Base-by-base conservation (phyloP, 179 eudicot genomes). In the Beta corolliflora region DNA sequence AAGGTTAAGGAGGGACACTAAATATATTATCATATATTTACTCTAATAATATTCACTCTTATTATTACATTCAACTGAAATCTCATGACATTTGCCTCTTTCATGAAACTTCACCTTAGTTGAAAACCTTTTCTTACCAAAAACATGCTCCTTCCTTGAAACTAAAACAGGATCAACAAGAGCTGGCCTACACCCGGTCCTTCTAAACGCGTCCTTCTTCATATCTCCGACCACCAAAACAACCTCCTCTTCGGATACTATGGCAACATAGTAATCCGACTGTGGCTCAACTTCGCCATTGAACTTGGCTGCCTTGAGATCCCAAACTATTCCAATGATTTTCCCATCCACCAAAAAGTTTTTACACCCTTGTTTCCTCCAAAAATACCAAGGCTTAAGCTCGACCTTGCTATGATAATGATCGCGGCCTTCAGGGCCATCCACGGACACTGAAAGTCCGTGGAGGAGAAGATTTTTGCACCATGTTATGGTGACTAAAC, bases 341-440 rank as follows among this genome's bases (percentile, higher is more conserved):
- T 85, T 90, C 0, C 88, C 92, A 12, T 93, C 97, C 7, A 93
- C 89, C 0, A 79, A 13, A 5, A 95, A 88, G 10, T 88, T 81
- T 83, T 95, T 95, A 1, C 89, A 87, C 13, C 99, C 99, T 41
- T 92, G 98, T 71, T 95, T 95, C 82, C 90, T 88, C 99, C 99
- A 95, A 36, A 95, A 92, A 75, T 88, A 86, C 99, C 99, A 95
- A 0, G 98, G 97, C 70, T 95, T 95, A 52, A 95, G 89, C 90
- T 93, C 99, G 3, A 95, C 87, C 77, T 91, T 95, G 85, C 95
- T 93, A 76, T 87, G 89, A 73, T 90, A 78, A 41, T 89, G 93
- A 50, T 85, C 87, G 2, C 86, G 86, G 0, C 88, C 91, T 3
- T 61, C 81, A 0, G 91, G 87, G 1, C 98, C 97, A 61, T 92